Evolutionary conservation across 2,329 filamentous ascomycete genomes (phyloP), one percentile per base, ranked within the genome.

Genomic region (Scytalidium sp.): DNA sequence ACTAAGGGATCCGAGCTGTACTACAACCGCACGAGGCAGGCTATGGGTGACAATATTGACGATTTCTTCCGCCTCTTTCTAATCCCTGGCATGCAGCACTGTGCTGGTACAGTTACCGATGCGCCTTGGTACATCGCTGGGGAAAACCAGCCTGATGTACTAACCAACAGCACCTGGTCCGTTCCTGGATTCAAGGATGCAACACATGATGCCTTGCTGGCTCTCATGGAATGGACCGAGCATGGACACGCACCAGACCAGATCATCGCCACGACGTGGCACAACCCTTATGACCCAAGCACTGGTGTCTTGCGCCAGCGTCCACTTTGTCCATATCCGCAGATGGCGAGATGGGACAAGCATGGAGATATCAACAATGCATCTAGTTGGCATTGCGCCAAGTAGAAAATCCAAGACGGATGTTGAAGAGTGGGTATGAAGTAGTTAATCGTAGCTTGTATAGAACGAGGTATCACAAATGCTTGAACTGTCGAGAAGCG

Each of bases 1-100:
- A n/a, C n/a, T n/a, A n/a, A n/a, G n/a, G n/a, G n/a, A n/a, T n/a
- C n/a, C n/a, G n/a, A n/a, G n/a, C n/a, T n/a, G n/a, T n/a, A n/a
- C n/a, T n/a, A n/a, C n/a, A n/a, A n/a, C n/a, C n/a, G n/a, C n/a
- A n/a, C n/a, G n/a, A n/a, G n/a, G n/a, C n/a, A n/a, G n/a, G n/a
- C n/a, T n/a, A n/a, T n/a, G n/a, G n/a, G n/a, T n/a, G n/a, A n/a
- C n/a, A n/a, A n/a, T n/a, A n/a, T n/a, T n/a, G n/a, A n/a, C n/a
- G n/a, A n/a, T n/a, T n/a, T n/a, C 49, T 73, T 76, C 56, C 71
- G 76, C 47, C 72, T 69, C 61, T 80, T 80, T 66, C 68, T 68
- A 32, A 74, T 73, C 61, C 74, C 60, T 51, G 79, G 78, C n/a
- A 75, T 76, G 64, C 64, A 59, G 3, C 78, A 80, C 60, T 80